A percentile compares a stretch with the other conserved stretches of the same genome.
Evolutionary conservation across 169 alveolate genomes (phyloP).

Genomic region (Ichthyophthirius multifiliis): DNA sequence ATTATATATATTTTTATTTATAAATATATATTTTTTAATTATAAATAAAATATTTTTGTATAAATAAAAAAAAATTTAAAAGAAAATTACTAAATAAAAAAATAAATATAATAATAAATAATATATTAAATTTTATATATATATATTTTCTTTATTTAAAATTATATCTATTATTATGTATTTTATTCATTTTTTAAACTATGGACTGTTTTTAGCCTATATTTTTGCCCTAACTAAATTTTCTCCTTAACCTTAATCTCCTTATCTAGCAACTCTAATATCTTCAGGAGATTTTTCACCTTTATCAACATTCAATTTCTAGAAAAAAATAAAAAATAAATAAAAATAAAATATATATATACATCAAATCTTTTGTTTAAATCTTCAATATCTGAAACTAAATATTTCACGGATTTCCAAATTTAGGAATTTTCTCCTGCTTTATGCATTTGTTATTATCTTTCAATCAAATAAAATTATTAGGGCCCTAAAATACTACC

Average conservation of each 20-base stretch:
- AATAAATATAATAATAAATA: too few relatives aligned
- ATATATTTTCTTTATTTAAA: too few relatives aligned
- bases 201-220: too few relatives aligned
- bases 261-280: conserved; percentile 30
- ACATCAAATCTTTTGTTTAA: conserved; percentile 17
- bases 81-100: too few relatives aligned
- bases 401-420: conserved; percentile 16
- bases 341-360: background rate
- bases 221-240: conserved; percentile 33
- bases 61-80: too few relatives aligned
- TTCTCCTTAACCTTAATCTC: conserved; percentile 57
- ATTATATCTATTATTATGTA: too few relatives aligned
- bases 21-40: too few relatives aligned
- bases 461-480: conserved; percentile 73
- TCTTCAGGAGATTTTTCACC: conserved; percentile 56
- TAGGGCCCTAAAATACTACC: conserved; percentile 96
- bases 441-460: conserved; percentile 6
- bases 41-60: too few relatives aligned
- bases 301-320: conserved; percentile 5
- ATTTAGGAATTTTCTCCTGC: conserved; percentile 29
- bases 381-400: conserved; percentile 13
- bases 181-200: too few relatives aligned
- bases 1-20: too few relatives aligned
- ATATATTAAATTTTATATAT: too few relatives aligned
- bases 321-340: background rate